These are phyloP conservation scores for Starmerella floricola DNA, from an alignment of 805 yeast species.

Conservation along the genomic window DNA sequence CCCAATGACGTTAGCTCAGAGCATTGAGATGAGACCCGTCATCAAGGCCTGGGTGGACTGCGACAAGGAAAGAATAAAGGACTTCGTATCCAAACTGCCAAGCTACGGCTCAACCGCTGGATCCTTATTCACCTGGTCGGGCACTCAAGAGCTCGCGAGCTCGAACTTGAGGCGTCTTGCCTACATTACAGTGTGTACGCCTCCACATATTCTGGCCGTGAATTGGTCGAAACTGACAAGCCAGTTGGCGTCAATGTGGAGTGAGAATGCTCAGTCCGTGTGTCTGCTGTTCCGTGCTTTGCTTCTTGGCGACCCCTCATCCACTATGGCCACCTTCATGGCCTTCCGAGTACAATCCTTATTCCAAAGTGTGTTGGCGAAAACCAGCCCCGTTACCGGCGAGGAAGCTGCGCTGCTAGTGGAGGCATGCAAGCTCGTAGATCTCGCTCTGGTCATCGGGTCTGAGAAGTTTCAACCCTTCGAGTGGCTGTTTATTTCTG, in stretches of 20 bases:
- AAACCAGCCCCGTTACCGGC: slow-evolving; percentile 14
- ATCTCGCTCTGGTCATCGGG: slow-evolving; percentile 52
- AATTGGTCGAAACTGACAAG: slow-evolving; percentile 18
- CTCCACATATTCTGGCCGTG: slow-evolving; percentile 26
- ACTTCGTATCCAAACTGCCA: slow-evolving; percentile 36
- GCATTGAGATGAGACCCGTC: slow-evolving; percentile 42
- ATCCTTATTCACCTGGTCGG: slow-evolving; percentile 56
- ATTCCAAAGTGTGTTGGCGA: slow-evolving; percentile 33
- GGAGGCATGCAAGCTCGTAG: slow-evolving; percentile 62
- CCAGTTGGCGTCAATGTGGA: slow-evolving; percentile 22
- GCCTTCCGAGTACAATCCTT: slow-evolving; percentile 47
- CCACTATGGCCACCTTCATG: slow-evolving; percentile 30
- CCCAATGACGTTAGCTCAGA: slow-evolving; percentile 25
- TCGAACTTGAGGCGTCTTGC: slow-evolving; percentile 50
- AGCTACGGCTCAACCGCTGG: slow-evolving; percentile 39
- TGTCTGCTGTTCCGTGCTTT: slow-evolving; percentile 54
- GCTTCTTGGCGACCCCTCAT: slow-evolving; percentile 30
- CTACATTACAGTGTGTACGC: slow-evolving; percentile 50
- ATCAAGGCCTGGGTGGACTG: slow-evolving; percentile 50
- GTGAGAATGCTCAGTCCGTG: slow-evolving; percentile 40
- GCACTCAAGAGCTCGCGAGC: slow-evolving; percentile 50
- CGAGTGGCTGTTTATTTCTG: slow-evolving; percentile 79
- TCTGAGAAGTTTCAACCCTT: slow-evolving; percentile 64
- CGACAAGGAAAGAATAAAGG: slow-evolving; percentile 50
- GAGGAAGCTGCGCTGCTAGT: slow-evolving; percentile 13